Evolutionary conservation across 352 stramenopile genomes (phyloP).

Genomic region (Phytophthora aleatoria): DNA sequence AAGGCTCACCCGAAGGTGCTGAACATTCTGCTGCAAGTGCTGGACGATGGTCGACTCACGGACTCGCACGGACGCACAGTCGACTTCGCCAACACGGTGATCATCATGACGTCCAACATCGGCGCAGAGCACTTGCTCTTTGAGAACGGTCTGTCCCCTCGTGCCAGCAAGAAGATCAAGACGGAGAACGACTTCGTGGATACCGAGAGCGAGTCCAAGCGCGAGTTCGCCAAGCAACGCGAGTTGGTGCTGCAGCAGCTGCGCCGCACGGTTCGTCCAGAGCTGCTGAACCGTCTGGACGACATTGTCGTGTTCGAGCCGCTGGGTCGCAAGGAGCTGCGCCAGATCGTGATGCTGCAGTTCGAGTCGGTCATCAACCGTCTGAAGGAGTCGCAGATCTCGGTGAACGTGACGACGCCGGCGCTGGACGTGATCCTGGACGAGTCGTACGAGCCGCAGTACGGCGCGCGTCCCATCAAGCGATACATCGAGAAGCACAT

Average conservation of each 20-base stretch:
- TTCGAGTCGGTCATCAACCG: conserved; percentile 89
- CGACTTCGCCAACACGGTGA: conserved; percentile 97
- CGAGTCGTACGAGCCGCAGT: conserved; percentile 93
- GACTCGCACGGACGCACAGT: conserved; percentile 96
- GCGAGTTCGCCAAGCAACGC: conserved; percentile 57
- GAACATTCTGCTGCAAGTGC: conserved; percentile 96
- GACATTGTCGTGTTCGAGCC: conserved; percentile 97
- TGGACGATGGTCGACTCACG: conserved; percentile 98
- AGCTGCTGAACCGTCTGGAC: conserved; percentile 97
- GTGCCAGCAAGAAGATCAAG: conserved; percentile 68
- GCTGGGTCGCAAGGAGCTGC: conserved; percentile 86
- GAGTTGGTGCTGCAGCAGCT: conserved; percentile 90
- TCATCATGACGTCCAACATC: conserved; percentile 98
- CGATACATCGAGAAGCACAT: conserved; percentile 95
- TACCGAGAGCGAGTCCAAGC: conserved; percentile 32
- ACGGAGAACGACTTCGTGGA: conserved; percentile 36
- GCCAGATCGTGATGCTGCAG: conserved; percentile 93
- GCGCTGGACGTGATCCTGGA: conserved; percentile 93
- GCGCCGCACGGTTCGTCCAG: conserved; percentile 89
- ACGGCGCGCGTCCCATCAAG: conserved; percentile 96
- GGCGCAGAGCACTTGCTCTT: conserved; percentile 92
- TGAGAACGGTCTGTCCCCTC: conserved; percentile 47
- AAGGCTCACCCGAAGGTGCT: conserved; percentile 97
- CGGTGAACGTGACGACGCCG: conserved; percentile 70
- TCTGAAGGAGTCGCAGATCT: conserved; percentile 73